Percentiles rank a stretch among this genome's conserved stretches.
Evolutionary conservation across 2,329 filamentous ascomycete species (phyloP).

Genomic region (Talaromyces sp.): DNA sequence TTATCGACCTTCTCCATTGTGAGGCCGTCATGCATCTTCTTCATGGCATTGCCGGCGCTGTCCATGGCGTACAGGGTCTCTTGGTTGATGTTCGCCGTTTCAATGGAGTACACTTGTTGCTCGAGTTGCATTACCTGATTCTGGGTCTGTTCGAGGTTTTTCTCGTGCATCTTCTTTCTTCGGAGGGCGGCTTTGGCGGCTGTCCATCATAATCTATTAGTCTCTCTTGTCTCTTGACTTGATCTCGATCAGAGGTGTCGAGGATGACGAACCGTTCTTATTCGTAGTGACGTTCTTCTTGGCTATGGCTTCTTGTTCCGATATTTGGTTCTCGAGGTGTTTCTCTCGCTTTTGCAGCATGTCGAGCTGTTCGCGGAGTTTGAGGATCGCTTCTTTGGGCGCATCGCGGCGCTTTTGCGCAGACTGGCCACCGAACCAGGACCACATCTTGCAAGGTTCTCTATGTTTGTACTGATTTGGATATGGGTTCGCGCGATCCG

Average conservation of each 20-base stretch:
- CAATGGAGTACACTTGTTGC: conserved; percentile 93
- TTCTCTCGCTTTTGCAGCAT: conserved; percentile 97
- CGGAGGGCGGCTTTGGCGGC: conserved; percentile 85
- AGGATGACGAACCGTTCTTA: conserved; percentile 71
- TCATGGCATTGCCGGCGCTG: conserved; percentile 84
- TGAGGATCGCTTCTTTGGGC: conserved; percentile 93
- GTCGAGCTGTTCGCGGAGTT: conserved; percentile 81
- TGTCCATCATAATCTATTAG: conserved; percentile 39
- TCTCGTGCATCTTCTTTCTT: conserved; percentile 92
- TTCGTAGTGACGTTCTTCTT: conserved; percentile 84
- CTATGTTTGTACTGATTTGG: not conserved
- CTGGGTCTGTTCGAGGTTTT: conserved; percentile 83
- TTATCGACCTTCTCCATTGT: conserved; percentile 93
- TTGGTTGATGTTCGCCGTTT: conserved; percentile 97
- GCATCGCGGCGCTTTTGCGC: conserved; percentile 86
- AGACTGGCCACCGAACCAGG: conserved; percentile 85
- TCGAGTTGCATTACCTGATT: conserved; percentile 89
- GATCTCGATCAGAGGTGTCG: too few relatives aligned
- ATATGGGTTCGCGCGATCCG: not conserved
- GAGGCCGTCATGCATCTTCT: conserved; percentile 82
- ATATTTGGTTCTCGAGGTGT: conserved; percentile 86
- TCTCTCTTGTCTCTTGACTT: not conserved
- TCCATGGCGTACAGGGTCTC: conserved; percentile 94
- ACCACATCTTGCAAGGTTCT: conserved; percentile 56
- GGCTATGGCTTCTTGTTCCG: conserved; percentile 83